A percentile compares a stretch with the other conserved stretches of the same genome.
phyloP scores from a whole-genome alignment of 169 alveolate genomes.

The Hepatocystis sp. region DNA sequence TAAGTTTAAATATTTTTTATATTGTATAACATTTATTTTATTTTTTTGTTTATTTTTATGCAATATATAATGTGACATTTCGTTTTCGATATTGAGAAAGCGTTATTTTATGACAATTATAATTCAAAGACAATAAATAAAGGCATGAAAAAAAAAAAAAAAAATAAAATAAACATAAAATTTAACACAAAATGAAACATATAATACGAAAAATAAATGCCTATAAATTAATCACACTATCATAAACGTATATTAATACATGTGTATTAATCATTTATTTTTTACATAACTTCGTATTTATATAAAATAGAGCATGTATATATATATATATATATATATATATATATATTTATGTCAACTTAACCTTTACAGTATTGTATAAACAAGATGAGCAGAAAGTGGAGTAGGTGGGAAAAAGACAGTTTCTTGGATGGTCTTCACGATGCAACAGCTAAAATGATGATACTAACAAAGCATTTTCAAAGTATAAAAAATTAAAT shows the following conservation, averaged over 20 bases:
- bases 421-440: slow-evolving; percentile 62
- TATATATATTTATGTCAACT: neutral
- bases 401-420: slow-evolving; percentile 73
- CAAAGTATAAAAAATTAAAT: slow-evolving; percentile 28
- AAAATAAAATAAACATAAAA: too few species aligned
- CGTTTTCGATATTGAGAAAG: too few species aligned
- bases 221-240: too few species aligned
- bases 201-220: too few species aligned
- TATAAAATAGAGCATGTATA: neutral
- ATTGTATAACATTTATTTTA: neutral
- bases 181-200: too few species aligned
- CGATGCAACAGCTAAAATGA: slow-evolving; percentile 68
- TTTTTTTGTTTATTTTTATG: neutral
- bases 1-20: slow-evolving; percentile 8
- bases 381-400: slow-evolving; percentile 63
- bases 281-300: neutral
- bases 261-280: too few species aligned
- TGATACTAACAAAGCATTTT: slow-evolving; percentile 71
- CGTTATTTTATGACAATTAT: too few species aligned
- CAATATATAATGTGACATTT: neutral
- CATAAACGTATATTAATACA: too few species aligned
- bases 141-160: too few species aligned
- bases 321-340: neutral
- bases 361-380: slow-evolving; percentile 25
- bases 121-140: too few species aligned